These are phyloP conservation scores for Silene uniflora DNA, from an alignment of 148 eudicot genomes.

Conservation along the genomic window DNA sequence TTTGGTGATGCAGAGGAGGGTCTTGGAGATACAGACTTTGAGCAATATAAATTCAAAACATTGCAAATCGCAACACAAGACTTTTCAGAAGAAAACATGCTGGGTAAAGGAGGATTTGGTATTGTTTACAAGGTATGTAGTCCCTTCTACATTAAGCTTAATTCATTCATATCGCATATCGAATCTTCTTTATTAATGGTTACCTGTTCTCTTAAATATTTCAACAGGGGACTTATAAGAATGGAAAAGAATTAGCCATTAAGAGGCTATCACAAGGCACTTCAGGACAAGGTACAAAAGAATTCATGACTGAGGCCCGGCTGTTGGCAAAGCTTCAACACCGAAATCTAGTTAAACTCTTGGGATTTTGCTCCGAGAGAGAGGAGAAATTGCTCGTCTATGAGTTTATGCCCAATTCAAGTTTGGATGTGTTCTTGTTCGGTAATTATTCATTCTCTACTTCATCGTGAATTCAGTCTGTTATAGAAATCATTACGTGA, in stretches of 20 bases:
- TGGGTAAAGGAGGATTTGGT: slow-evolving; percentile 54
- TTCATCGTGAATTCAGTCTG: background rate
- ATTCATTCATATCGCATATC: background rate
- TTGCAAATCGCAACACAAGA: slow-evolving; percentile 32
- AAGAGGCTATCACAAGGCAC: slow-evolving; percentile 13
- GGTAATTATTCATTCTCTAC: slow-evolving; percentile 31
- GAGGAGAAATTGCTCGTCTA: slow-evolving; percentile 44
- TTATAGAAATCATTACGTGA: background rate
- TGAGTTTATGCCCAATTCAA: slow-evolving; percentile 40
- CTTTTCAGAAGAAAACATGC: slow-evolving; percentile 35
- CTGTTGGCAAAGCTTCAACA: slow-evolving; percentile 49
- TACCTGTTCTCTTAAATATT: no score
- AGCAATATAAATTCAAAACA: slow-evolving; percentile 2
- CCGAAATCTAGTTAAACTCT: slow-evolving; percentile 37
- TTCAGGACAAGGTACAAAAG: slow-evolving; percentile 13
- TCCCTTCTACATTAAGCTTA: no score
- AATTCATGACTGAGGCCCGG: slow-evolving; percentile 31
- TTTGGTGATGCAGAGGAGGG: background rate
- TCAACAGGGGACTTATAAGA: slow-evolving; percentile 7
- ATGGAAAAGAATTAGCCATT: slow-evolving; percentile 22
- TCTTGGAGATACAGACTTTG: background rate
- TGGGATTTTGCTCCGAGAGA: slow-evolving; percentile 37
- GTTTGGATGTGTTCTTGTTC: slow-evolving; percentile 57
- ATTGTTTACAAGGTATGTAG: slow-evolving; percentile 40
- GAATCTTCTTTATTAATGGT: background rate